A percentile compares a stretch with the other conserved stretches of the same genome.
Conservation (phyloP, 83 land plant genomes). For the Picea abies region DNA sequence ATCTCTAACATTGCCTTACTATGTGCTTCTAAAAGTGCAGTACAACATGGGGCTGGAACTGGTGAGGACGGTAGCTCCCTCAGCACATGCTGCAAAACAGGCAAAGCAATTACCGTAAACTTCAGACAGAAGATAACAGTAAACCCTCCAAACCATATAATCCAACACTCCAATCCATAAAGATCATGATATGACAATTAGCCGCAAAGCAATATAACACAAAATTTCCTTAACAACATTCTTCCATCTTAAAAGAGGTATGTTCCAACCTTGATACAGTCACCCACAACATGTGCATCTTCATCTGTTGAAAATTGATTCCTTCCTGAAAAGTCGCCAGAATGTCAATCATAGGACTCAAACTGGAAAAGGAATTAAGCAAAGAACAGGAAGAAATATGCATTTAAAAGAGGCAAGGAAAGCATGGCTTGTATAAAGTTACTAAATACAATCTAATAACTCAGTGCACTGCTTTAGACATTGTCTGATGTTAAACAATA, state of each 20-base stretch:
- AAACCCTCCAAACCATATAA: background rate
- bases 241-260: background rate
- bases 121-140: too few relatives aligned
- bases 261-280: slow-evolving; percentile 93
- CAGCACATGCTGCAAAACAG: slow-evolving; percentile 78
- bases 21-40: slow-evolving; percentile 95
- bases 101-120: too few relatives aligned
- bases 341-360: background rate
- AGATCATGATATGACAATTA: background rate
- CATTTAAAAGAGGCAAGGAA: background rate
- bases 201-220: background rate
- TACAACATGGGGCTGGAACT: slow-evolving; percentile 99
- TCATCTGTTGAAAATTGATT: slow-evolving; percentile 89
- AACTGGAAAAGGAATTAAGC: too few relatives aligned
- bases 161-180: background rate
- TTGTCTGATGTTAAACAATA: background rate
- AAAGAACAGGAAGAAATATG: background rate
- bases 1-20: slow-evolving; percentile 53
- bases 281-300: slow-evolving; percentile 99
- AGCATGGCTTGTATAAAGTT: background rate
- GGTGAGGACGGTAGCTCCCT: slow-evolving; percentile 99
- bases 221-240: background rate
- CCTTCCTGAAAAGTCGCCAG: slow-evolving; percentile 50
- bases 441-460: background rate
- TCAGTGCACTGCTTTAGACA: background rate